These are phyloP conservation scores for Brassica juncea DNA, from an alignment of 345 rosid genomes.

Conservation along the genomic window DNA sequence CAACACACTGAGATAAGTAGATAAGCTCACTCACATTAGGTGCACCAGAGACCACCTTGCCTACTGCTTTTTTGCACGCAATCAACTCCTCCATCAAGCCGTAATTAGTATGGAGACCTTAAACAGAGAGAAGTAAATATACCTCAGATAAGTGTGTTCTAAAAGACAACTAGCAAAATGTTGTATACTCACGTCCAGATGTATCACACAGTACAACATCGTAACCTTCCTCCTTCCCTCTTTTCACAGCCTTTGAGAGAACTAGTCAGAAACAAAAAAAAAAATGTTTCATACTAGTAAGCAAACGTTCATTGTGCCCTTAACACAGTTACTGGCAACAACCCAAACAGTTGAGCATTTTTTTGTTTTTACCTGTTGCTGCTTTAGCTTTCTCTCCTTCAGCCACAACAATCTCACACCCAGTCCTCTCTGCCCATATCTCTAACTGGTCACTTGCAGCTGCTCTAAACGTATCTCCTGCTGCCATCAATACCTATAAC, in stretches of 20 bases:
- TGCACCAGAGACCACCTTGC: slow-evolving; percentile 76
- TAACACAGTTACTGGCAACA: neutral
- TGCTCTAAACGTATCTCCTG: slow-evolving; percentile 99
- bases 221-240: slow-evolving; percentile 82
- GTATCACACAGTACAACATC: slow-evolving; percentile 92
- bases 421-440: slow-evolving; percentile 96
- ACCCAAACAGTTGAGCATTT: slow-evolving; percentile 2
- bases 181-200: slow-evolving; percentile 79
- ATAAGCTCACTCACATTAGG: slow-evolving; percentile 77
- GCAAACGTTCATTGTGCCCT: neutral
- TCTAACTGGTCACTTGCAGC: slow-evolving; percentile 97
- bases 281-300: neutral
- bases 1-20: slow-evolving; percentile 1
- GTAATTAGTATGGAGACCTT: slow-evolving; percentile 95
- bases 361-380: slow-evolving; percentile 62
- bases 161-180: slow-evolving; percentile 22
- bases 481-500: slow-evolving; percentile 84
- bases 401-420: slow-evolving; percentile 84
- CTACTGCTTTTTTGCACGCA: slow-evolving; percentile 85
- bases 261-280: slow-evolving; percentile 44
- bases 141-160: neutral
- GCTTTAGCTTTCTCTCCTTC: slow-evolving; percentile 79
- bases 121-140: slow-evolving; percentile 12
- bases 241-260: slow-evolving; percentile 90
- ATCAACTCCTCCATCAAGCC: slow-evolving; percentile 93